Evolutionary conservation across 768 basidiomycete genomes (phyloP), one percentile per base, ranked within the genome.

Genomic region (Coprinopsis marcescibilis): DNA sequence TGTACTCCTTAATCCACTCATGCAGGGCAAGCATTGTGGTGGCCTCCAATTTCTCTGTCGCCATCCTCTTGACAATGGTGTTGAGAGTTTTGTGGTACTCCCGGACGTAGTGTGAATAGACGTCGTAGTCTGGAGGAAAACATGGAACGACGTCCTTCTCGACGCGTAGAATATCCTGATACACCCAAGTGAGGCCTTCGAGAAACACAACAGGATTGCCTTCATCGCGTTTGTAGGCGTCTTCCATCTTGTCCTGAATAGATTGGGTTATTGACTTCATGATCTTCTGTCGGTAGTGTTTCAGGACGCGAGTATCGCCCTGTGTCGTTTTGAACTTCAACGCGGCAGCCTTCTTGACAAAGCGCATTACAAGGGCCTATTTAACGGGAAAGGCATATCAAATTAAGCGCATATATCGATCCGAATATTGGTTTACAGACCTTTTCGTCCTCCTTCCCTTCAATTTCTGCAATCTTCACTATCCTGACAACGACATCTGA

Each of bases 1-100:
- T 85, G 71, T 98, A 97, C 60, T 97, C 88, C 67, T 97, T 98
- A 43, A 96, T 75, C 92, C 93, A 97, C 4, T 85, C 88, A 54
- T 90, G 88, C 21, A 99, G 76, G 19, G 81, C 76, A 2, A 99
- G 78, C 21, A 98, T 73, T 14, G 83, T 78, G 55, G 82, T 87
- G n/a, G 96, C 95, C 46, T 93, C 94, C 2, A 89, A 85, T 35
- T 84, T 86, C 0, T 81, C 74, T 3, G 71, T 73, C 20, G 89
- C 71, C 29, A 94, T 77, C 48, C 68, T 75, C 55, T 81, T 80
- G 56, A 99, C 69, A 2, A 80, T 81, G 1, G 66, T 66, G 66
- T 95, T 83, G 33, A 98, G 70, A 8, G 85, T 73, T 60, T 81
- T 86, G 71, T 99, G 96, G 60, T 97, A 96, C 55, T 89, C 87